These are phyloP conservation scores for Hirsutella minnesotensis DNA, from an alignment of 2,329 filamentous ascomycete species.

Conservation along the genomic window DNA sequence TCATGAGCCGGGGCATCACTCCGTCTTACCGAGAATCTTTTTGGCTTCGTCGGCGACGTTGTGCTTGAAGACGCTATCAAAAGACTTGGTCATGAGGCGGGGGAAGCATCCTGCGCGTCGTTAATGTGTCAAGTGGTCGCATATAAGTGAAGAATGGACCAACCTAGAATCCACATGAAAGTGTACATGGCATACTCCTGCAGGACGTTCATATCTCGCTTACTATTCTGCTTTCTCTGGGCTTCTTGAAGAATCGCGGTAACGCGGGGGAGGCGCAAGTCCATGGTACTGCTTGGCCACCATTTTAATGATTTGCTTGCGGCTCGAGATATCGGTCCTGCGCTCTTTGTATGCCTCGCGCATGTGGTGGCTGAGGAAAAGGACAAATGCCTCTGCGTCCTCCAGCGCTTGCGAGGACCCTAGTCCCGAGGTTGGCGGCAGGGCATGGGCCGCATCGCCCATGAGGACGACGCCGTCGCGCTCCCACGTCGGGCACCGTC, in stretches of 20 bases:
- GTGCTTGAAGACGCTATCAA: slow-evolving; percentile 4
- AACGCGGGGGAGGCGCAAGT: slow-evolving; percentile 9
- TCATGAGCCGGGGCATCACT: too few relatives aligned
- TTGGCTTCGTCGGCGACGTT: slow-evolving; percentile 9
- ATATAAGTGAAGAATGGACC: too few relatives aligned
- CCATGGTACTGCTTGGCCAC: slow-evolving; percentile 10
- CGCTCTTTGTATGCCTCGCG: not conserved
- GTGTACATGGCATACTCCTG: slow-evolving; percentile 10
- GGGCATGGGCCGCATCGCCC: slow-evolving; percentile 11
- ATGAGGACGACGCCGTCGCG: slow-evolving; percentile 10
- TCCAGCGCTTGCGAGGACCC: slow-evolving; percentile 11
- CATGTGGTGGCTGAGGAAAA: slow-evolving; percentile 9
- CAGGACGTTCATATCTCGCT: slow-evolving; percentile 8
- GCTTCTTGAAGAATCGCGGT: slow-evolving; percentile 7
- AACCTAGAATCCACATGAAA: slow-evolving; percentile 8
- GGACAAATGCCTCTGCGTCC: slow-evolving; percentile 8
- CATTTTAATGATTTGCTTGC: slow-evolving; percentile 5
- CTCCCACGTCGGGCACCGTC: slow-evolving; percentile 11
- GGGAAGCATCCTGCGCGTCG: slow-evolving; percentile 8
- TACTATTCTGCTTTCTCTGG: slow-evolving; percentile 5
- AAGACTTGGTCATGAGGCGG: slow-evolving; percentile 2
- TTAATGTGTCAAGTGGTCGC: too few relatives aligned
- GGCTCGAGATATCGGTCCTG: not conserved
- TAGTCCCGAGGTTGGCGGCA: slow-evolving; percentile 10
- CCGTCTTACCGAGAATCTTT: slow-evolving; percentile 5